Base-by-base conservation (phyloP, 306 rosid species). In the Lotus japonicus region DNA sequence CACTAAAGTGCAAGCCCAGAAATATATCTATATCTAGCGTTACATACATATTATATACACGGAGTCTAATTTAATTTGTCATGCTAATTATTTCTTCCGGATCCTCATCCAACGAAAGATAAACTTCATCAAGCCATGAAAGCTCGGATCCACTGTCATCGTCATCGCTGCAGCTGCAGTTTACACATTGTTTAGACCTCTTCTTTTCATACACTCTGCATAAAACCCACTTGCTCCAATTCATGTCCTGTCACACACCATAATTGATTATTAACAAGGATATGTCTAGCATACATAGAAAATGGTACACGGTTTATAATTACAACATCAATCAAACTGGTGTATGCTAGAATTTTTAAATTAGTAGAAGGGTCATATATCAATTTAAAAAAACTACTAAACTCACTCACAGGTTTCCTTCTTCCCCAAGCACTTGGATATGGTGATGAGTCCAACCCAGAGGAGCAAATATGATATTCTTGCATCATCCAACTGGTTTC, bases 401-500 rank as follows among this genome's bases (percentile, higher is more conserved):
- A 57, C 26, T 44, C 18, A 49, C 77, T 72, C 36, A 72, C 79
- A 9, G 19, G 36, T 60, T 76, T 61, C 26, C 68, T 7, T 54
- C 43, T 76, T 39, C 45, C 66, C 61, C 33, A 31, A 6, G 36
- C 36, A 31, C 36, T 65, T 28, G 1, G 21, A 43, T 28, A 8
- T 10, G 63, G 42, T 1, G 43, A 41, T 10, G 28, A 6, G 48
- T 15, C 64, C 35, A 46, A 17, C 14, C 35, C 77, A 68, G 38
- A 44, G 3, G 77, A 52, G 41, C 51, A 68, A 68, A 83, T 73
- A 15, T 76, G 78, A 58, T 79, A 83, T 38, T 83, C 82, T 52
- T 83, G 82, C 87, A 83, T 83, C 7, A 68, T 48, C 87, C 87
- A 79, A 49, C 10, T 70, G 36, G 77, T 79, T 76, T 79, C 82